Base-by-base conservation (phyloP, 179 eudicot genomes). In the Silene noctiflora region DNA sequence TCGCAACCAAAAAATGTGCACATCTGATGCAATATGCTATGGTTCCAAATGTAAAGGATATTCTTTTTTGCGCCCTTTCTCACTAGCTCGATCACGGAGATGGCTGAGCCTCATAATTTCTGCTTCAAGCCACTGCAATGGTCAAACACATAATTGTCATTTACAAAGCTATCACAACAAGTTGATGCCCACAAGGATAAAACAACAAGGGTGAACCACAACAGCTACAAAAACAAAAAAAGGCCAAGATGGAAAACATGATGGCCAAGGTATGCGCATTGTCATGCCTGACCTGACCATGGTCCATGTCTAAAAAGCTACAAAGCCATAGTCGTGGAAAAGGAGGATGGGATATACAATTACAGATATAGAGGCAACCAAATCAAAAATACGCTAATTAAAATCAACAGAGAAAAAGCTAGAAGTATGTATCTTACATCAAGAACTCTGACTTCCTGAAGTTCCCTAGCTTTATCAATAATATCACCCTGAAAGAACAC, bases 61-160 rank as follows among this genome's bases (percentile, higher is more conserved):
- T 96, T 94, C 94, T 67, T 91, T 96, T 75, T 85, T 94, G 51
- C 91, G 97, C 67, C 99, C 99, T 74, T 77, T 73, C 71, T 96
- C 99, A 79, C 98, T 96, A 53, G 99, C 99, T 66, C 99, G 90
- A 80, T 96, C 99, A 73, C 99, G 97, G 77, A 96, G 98, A 93
- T 94, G 99, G 81, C 87, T 87, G 73, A 93, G 88, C 77, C 96
- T 89, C 76, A 78, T 70, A 11, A 78, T 80, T 84, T 96, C 99
- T 66, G 94, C 75, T 83, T 96, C 98, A 81, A 96, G 83, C 98
- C 94, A 93, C 99, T 96, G 91, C 84, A 86, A 75, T 31, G 63
- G 61, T 56, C 63, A 29, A 35, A 17, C 16, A 4, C 39, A 48
- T 22, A 48, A 68, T 51, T 27, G 53, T 58, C 16, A 24, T 13